Conservation (phyloP, 176 grass and related monocot genomes). For the Olyra latifolia region DNA sequence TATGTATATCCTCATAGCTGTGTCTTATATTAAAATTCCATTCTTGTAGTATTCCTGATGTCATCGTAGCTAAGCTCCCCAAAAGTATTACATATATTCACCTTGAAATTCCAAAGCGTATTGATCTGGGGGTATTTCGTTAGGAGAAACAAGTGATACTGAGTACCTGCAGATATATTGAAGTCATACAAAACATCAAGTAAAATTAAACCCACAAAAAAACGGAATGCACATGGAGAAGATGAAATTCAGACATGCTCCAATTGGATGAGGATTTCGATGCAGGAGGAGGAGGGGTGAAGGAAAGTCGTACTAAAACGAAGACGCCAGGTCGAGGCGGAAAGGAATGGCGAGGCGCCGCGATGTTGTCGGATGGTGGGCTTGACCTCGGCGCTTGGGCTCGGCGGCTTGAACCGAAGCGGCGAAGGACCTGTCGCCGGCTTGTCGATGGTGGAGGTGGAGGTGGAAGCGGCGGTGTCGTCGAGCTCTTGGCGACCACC, state of each 20-base stretch:
- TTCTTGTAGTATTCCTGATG: too few relatives aligned
- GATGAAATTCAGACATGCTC: neutral
- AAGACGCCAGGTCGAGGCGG: slow-evolving; percentile 74
- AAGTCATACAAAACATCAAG: neutral
- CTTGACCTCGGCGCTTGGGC: slow-evolving; percentile 58
- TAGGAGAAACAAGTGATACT: slow-evolving; percentile 57
- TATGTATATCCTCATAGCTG: too few relatives aligned
- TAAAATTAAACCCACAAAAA: too few relatives aligned
- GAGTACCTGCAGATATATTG: slow-evolving; percentile 55
- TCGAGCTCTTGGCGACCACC: slow-evolving; percentile 36
- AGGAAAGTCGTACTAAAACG: slow-evolving; percentile 35
- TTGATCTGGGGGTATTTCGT: too few relatives aligned
- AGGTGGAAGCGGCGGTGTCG: slow-evolving; percentile 33
- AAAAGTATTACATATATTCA: too few relatives aligned
- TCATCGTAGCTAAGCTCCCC: too few relatives aligned
- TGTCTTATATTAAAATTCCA: too few relatives aligned
- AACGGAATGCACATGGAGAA: neutral
- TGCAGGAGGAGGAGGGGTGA: too few relatives aligned
- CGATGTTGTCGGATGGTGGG: slow-evolving; percentile 50
- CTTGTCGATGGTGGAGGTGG: neutral
- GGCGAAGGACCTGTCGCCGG: slow-evolving; percentile 16
- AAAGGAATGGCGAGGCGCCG: slow-evolving; percentile 74
- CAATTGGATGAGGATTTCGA: too few relatives aligned
- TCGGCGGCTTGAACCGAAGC: slow-evolving; percentile 69
- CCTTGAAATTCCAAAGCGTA: too few relatives aligned